Base-by-base conservation (phyloP, 2,329 filamentous ascomycete genomes). In the Dactylonectria estremocensis region DNA sequence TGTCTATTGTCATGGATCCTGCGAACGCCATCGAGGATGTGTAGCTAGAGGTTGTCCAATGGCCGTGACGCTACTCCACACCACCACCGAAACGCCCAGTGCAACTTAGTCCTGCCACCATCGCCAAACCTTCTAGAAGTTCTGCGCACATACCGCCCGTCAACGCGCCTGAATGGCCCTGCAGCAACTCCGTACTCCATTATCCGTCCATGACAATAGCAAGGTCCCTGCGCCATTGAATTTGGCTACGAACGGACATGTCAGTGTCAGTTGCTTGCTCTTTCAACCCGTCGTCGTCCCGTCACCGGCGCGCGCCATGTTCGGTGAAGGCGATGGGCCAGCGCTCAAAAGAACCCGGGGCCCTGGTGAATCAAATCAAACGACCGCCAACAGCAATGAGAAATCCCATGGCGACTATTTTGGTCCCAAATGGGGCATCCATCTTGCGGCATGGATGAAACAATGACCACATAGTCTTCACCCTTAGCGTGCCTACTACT, bases 301-400 rank as follows among this genome's bases (percentile, higher is more conserved):
- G 68, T 64, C 60, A 66, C 66, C 68, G 24, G 24, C 69, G 53
- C 62, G 58, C 53, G 50, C 69, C 71, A 72, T 67, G 55, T 63
- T 76, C 74, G 74, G 74, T 33, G 67, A 72, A 68, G 64, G 74
- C 74, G 74, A 76, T 64, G 71, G 68, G 61, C 69, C 57, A 50
- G 67, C 61, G 62, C 58, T 54, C 49, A 71, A 67, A 65, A 64
- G 60, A 63, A 52, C 53, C 66, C 66, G 50, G 68, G 67, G 62
- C 33, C 66, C 69, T 54, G 52, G 65, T 66, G 64, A 62, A 68
- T 74, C 35, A 69, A 74, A 72, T 69, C 58, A 64, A 66, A 71
- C 66, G 59, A 56, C 37, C 59, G 48, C 69, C 65, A 56, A 57
- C 61, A 46, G 54, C 59, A 69, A 66, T 70, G 64, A 69, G 59